Evolutionary conservation across 1,284 basidiomycete genomes (phyloP).

Genomic region (Coniferiporia sulphurascens): DNA sequence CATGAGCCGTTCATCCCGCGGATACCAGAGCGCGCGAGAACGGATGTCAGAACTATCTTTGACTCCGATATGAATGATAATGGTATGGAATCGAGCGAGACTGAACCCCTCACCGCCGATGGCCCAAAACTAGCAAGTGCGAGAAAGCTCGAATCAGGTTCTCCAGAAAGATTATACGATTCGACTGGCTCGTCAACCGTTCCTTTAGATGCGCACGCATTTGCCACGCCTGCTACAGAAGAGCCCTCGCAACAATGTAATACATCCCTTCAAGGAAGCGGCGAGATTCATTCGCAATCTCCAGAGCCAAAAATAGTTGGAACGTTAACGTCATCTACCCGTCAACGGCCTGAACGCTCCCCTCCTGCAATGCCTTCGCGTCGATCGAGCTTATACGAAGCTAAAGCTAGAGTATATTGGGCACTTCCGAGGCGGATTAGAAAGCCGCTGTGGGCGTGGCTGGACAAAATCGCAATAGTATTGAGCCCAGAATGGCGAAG

Average conservation of each 20-base stretch:
- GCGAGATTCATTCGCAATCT: not conserved
- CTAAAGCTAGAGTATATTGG: constrained; percentile 39
- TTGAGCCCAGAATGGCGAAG: constrained; percentile 77
- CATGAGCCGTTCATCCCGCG: constrained; percentile 9
- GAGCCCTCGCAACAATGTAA: not conserved
- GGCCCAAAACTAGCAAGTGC: constrained; percentile 25
- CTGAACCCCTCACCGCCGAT: constrained; percentile 9
- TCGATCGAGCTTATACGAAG: constrained; percentile 18
- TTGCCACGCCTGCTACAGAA: constrained; percentile 27
- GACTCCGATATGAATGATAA: constrained; percentile 14
- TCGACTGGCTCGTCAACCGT: constrained; percentile 37
- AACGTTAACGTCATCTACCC: not conserved
- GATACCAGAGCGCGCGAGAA: not conserved
- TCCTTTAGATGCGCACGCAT: constrained; percentile 33
- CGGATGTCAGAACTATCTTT: constrained; percentile 19
- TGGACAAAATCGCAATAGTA: constrained; percentile 69
- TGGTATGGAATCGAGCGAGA: not conserved
- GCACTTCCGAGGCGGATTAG: constrained; percentile 43
- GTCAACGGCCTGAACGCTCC: constrained; percentile 3
- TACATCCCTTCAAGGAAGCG: not conserved
- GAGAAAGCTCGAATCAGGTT: constrained; percentile 3
- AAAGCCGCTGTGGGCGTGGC: constrained; percentile 59
- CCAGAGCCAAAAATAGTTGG: not conserved
- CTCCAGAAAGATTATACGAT: constrained; percentile 31
- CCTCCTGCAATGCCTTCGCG: not conserved